phyloP scores from a whole-genome alignment of 192 early-diverging fungal genomes.

The Haplosporangium gracile region DNA sequence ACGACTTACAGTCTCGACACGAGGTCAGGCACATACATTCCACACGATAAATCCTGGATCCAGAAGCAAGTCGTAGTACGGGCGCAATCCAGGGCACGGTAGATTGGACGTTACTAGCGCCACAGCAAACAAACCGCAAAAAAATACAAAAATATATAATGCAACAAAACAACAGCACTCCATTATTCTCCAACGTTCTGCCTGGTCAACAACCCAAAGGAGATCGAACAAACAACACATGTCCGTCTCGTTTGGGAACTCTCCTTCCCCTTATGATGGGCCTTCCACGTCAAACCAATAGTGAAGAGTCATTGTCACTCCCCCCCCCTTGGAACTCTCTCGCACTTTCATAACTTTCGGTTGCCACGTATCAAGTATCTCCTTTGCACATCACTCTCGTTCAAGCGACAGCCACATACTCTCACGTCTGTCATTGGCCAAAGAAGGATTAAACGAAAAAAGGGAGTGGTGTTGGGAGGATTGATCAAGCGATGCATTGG shows the following conservation, averaged over 20 bases:
- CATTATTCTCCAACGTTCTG: neutral
- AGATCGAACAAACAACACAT: neutral
- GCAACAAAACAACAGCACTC: neutral
- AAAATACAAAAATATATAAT: neutral
- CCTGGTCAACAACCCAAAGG: neutral
- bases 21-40: conserved; percentile 43
- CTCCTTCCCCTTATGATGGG: neutral
- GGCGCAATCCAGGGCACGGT: conserved; percentile 43
- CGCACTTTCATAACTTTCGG: too few species aligned
- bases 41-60: conserved; percentile 56
- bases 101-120: neutral
- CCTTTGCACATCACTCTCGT: neutral
- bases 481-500: neutral
- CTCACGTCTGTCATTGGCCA: neutral
- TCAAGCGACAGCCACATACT: neutral
- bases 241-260: too few species aligned
- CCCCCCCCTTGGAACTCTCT: neutral
- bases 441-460: neutral
- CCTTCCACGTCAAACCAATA: neutral
- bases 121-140: neutral
- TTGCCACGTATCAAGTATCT: neutral
- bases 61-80: conserved; percentile 51
- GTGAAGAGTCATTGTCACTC: neutral
- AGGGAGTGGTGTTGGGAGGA: neutral
- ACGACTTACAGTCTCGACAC: conserved; percentile 28